Evolutionary conservation across 352 stramenopile genomes (phyloP).

Genomic region (Nothophytophthora sp.): DNA sequence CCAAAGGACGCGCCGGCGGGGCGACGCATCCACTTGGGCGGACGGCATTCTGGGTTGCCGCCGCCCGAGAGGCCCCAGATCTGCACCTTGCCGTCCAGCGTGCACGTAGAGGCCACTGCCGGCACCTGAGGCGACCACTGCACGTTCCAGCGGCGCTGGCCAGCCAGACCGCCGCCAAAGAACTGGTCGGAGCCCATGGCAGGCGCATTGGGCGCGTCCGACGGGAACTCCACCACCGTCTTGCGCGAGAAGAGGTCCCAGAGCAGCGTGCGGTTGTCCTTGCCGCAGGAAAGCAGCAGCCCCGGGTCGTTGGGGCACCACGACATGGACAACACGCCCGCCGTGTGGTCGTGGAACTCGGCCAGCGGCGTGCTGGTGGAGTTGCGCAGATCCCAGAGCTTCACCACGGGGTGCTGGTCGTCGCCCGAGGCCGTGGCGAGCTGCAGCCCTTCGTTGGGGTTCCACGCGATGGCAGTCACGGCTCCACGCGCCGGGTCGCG

Average conservation of each 20-base stretch:
- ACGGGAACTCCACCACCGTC: slow-evolving; percentile 94
- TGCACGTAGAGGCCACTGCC: slow-evolving; percentile 95
- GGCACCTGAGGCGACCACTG: slow-evolving; percentile 96
- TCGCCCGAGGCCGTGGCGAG: slow-evolving; percentile 96
- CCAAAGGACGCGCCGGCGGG: slow-evolving; percentile 93
- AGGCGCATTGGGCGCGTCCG: slow-evolving; percentile 55
- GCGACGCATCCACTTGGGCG: slow-evolving; percentile 95
- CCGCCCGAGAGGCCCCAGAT: slow-evolving; percentile 86
- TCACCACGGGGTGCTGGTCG: slow-evolving; percentile 95
- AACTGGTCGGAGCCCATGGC: slow-evolving; percentile 82
- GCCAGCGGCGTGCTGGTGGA: slow-evolving; percentile 96
- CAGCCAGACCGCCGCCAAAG: slow-evolving; percentile 61
- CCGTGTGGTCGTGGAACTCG: slow-evolving; percentile 95
- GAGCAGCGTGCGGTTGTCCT: slow-evolving; percentile 98
- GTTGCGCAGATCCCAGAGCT: slow-evolving; percentile 98
- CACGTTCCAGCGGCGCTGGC: slow-evolving; percentile 93
- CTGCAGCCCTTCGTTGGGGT: slow-evolving; percentile 97
- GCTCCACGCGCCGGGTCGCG: slow-evolving; percentile 86
- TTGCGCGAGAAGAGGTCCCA: slow-evolving; percentile 97
- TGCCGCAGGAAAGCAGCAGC: slow-evolving; percentile 93
- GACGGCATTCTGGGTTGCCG: slow-evolving; percentile 79
- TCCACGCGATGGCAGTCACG: slow-evolving; percentile 96
- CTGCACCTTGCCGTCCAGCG: slow-evolving; percentile 97
- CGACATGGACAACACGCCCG: slow-evolving; percentile 95
- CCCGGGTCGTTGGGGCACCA: slow-evolving; percentile 98